Base-by-base conservation (phyloP, 225 moss, liverwort and hornwort species). In the Rhytidiadelphus loreus region DNA sequence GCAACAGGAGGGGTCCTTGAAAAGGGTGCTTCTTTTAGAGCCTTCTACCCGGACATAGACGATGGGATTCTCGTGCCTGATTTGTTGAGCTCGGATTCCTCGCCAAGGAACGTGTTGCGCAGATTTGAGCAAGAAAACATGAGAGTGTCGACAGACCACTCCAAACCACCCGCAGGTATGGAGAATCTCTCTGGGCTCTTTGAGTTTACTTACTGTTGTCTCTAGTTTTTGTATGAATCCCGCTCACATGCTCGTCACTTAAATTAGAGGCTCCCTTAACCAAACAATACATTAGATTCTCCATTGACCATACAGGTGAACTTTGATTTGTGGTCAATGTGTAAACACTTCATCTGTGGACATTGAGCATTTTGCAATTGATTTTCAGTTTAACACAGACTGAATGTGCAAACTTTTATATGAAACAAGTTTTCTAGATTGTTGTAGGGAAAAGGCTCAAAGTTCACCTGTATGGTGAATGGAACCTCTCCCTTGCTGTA, bases 1-100 rank as follows among this genome's bases (percentile, higher is more conserved):
- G 80, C 73, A 59, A n/a, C 88, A 56, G 86, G 52, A n/a, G 91
- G 87, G 33, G 35, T 86, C 9, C 19, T 87, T 39, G 88, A 80
- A 35, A 87, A 93, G 72, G 78, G 85, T 61, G 92, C 83, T 80
- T 92, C 92, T 18, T 92, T 90, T 50, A 80, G 91, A 78, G 87
- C 85, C 29, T 89, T 86, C 73, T 89, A 91, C 80, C 91, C 91
- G 18, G 92, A 93, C 43, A 83, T 89, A 9, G 86, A 88, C 58
- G 89, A 90, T 20, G 69, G 85, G 44, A 53, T 77, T 44, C 19
- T 80, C n/a, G 71, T 78, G 52, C 82, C 89, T 74, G 89, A 83
- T 72, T 20, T 88, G 66, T 60, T 86, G 87, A 86, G 48, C 77
- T 57, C 80, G 50, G 89, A 91, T 68, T 71, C 85, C 72, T 69